Base-by-base conservation (phyloP, 805 yeast genomes). In the Kuraishia cidri region DNA sequence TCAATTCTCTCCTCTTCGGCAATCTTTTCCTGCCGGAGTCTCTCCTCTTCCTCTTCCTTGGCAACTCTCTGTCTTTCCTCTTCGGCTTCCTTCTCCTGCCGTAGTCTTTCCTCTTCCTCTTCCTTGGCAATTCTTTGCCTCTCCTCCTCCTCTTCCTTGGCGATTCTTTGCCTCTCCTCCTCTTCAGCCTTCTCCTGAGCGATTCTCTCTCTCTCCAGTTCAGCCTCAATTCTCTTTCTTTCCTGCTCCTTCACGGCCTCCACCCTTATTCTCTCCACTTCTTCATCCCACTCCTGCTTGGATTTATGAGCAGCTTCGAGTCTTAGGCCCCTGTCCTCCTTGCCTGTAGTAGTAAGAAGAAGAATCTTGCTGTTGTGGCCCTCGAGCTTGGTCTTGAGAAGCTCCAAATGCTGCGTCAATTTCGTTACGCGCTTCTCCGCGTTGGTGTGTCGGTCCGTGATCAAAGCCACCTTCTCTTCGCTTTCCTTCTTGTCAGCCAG, bases 161-260 rank as follows among this genome's bases (percentile, higher is more conserved):
- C 47, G 12, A 46, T 40, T 35, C 41, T 38, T 26, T 46, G 47
- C 35, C 58, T 56, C 16, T 49, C 57, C 33, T 52, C 64, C 50
- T 51, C 54, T 31, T 46, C 60, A 5, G 31, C 41, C 36, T 47
- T 44, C 46, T 69, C 70, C 33, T 51, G 44, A 13, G 68, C 75
- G 35, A 63, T 32, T 37, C 66, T 53, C 46, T 53, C 45, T 41
- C 64, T 49, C 43, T 57, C 63, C 29, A 48, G 58, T 38, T 55
- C 61, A 9, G 53, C 56, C 40, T 61, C 65, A 14, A 59, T 48
- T 37, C 62, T 53, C 34, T 60, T 44, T 34, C 60, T 52, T 44
- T 66, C 72, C 40, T 68, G 73, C 34, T 64, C 71, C 34, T 54
- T 50, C 14, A 69, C 72, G 33, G 63, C 63, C 31, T 60, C 59